Conservation (phyloP, 2,329 filamentous ascomycete species). For the Rhexocercosporidium sp. region DNA sequence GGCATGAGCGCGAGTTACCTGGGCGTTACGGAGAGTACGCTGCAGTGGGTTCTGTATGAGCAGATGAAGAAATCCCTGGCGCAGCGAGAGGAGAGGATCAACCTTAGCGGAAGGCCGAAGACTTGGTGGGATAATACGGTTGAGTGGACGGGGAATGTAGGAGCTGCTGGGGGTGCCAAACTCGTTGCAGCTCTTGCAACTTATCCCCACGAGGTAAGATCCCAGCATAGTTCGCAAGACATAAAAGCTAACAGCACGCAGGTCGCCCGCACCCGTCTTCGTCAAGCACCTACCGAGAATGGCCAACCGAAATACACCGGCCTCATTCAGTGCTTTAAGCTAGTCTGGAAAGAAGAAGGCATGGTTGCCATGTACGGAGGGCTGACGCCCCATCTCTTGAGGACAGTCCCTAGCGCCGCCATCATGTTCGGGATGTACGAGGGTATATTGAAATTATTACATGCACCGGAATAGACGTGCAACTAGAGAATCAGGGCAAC, state of each 20-base stretch:
- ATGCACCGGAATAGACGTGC: slow-evolving; percentile 35
- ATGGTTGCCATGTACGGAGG: slow-evolving; percentile 87
- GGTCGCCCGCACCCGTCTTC: slow-evolving; percentile 82
- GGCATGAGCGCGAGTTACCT: slow-evolving; percentile 91
- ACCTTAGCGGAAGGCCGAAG: slow-evolving; percentile 63
- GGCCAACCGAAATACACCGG: slow-evolving; percentile 86
- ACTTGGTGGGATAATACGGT: slow-evolving; percentile 76
- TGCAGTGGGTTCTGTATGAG: slow-evolving; percentile 96
- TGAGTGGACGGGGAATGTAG: slow-evolving; percentile 78
- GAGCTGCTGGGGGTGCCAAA: slow-evolving; percentile 83
- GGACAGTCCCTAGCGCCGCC: slow-evolving; percentile 88
- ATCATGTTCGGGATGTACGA: slow-evolving; percentile 93
- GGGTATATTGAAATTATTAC: slow-evolving; percentile 43
- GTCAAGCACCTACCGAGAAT: slow-evolving; percentile 78
- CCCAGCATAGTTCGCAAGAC: not conserved
- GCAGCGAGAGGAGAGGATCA: slow-evolving; percentile 63
- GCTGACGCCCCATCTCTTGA: slow-evolving; percentile 87
- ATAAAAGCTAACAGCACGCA: slow-evolving; percentile 38
- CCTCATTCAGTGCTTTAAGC: slow-evolving; percentile 84
- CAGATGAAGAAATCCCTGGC: slow-evolving; percentile 82
- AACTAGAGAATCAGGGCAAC: slow-evolving; percentile 15
- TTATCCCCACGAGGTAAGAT: slow-evolving; percentile 85
- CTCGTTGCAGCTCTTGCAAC: slow-evolving; percentile 82
- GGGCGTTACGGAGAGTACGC: slow-evolving; percentile 85
- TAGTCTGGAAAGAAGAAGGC: slow-evolving; percentile 88